Conservation (phyloP, 2,329 filamentous ascomycete species). For the Davidsoniella eucalypti region DNA sequence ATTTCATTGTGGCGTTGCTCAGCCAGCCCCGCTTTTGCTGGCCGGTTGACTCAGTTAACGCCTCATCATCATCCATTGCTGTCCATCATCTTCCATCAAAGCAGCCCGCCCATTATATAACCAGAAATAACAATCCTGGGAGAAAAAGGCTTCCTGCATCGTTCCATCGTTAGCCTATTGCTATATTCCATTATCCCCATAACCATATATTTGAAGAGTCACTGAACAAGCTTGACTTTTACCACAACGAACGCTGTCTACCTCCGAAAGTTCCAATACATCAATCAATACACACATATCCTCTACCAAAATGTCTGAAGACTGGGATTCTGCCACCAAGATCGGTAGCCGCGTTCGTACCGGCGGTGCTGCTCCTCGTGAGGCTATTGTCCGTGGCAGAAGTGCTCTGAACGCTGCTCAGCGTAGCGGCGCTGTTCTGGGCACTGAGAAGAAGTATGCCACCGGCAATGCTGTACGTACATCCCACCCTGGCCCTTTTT, state of each 20-base stretch:
- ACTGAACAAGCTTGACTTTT: background rate
- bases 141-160: background rate
- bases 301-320: conserved; percentile 41
- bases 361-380: conserved; percentile 49
- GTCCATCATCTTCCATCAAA: conserved; percentile 12
- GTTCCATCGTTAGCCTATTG: background rate
- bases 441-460: conserved; percentile 81
- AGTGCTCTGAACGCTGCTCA: conserved; percentile 74
- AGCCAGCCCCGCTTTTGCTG: conserved; percentile 9
- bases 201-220: background rate
- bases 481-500: background rate
- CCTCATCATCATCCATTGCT: conserved; percentile 9
- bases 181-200: background rate
- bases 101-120: background rate
- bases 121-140: background rate
- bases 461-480: conserved; percentile 61
- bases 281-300: background rate
- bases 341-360: conserved; percentile 75
- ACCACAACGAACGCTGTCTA: background rate
- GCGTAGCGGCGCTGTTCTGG: conserved; percentile 57
- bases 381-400: conserved; percentile 81
- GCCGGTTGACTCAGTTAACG: conserved; percentile 11
- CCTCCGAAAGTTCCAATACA: background rate
- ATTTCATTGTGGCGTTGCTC: background rate
- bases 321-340: conserved; percentile 83